Evolutionary conservation across 805 yeast species (phyloP), one percentile per base, ranked within the genome.

Genomic region (Candida schatavii): DNA sequence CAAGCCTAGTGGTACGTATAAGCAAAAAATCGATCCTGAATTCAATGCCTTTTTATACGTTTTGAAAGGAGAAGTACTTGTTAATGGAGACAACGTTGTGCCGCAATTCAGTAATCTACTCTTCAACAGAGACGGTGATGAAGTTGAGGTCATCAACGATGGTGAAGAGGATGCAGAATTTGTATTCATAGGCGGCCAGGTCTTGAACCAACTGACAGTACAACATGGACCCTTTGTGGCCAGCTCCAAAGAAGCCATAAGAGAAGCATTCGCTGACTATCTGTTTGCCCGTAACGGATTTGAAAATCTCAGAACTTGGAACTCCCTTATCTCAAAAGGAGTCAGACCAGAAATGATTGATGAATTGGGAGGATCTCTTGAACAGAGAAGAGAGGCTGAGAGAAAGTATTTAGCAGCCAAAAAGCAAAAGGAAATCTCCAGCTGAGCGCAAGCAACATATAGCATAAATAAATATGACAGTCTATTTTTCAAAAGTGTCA

Each of bases 221-320:
- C 96, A 89, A 57, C 83, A 88, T 57, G 97, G 97, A n/a, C 96
- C 97, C 11, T 90, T 89, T 57, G 97, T 89, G 15, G 91, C 86
- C 46, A 77, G 85, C 5, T 66, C 83, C 18, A 71, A 73, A 41
- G 84, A 80, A 40, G 78, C 77, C 47, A 82, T 89, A 45, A 73
- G 79, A 49, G 64, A 83, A 51, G 93, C 88, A 0, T 81, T 86
- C 52, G 52, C 65, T 61, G 89, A 85, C 57, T 90, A 84, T 59
- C 91, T 84, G 62, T 59, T 64, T 38, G 83, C 79, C 42, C 60
- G 66, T 20, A 83, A 83, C 56, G 90, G 90, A 1, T 85, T 85
- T 52, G 88, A 81, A 57, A 76, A 75, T 39, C 77, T 85, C 31
- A 71, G 62, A 39, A 72, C 75, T 10, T 85, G 89, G 89, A 59